Evolutionary conservation across 768 basidiomycete genomes (phyloP).

Genomic region (Galerina sulciceps): DNA sequence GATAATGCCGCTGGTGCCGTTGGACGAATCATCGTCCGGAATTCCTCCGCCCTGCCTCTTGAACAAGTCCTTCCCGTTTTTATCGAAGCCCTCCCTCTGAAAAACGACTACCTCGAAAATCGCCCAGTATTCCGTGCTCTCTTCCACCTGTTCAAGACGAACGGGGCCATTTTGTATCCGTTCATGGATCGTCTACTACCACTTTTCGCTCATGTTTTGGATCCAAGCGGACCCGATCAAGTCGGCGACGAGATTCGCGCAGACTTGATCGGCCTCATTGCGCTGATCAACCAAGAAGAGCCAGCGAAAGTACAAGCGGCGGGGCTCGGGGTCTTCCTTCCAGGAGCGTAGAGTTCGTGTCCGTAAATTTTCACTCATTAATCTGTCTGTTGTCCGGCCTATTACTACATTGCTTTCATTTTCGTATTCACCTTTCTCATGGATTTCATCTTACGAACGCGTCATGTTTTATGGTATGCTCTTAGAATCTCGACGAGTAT

Average conservation of each 20-base stretch:
- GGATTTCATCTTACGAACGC: conserved; percentile 23
- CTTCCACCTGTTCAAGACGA: conserved; percentile 84
- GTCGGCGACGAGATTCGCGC: conserved; percentile 78
- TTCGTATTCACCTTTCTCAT: conserved; percentile 12
- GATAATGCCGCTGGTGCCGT: conserved; percentile 98
- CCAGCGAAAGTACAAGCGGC: conserved; percentile 83
- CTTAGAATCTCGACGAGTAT: conserved; percentile 23
- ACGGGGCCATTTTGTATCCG: conserved; percentile 69
- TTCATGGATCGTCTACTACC: conserved; percentile 80
- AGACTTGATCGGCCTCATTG: conserved; percentile 76
- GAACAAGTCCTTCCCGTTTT: conserved; percentile 90
- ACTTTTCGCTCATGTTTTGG: conserved; percentile 83
- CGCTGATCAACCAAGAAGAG: conserved; percentile 71
- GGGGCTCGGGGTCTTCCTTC: conserved; percentile 64
- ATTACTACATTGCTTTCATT: conserved; percentile 19
- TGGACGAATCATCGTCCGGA: conserved; percentile 83
- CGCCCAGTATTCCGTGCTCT: conserved; percentile 86
- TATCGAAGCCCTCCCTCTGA: conserved; percentile 80
- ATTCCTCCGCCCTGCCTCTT: conserved; percentile 78
- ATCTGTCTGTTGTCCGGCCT: conserved; percentile 9
- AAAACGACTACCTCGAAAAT: conserved; percentile 90
- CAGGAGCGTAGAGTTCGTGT: conserved; percentile 39
- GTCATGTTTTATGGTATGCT: conserved; percentile 25
- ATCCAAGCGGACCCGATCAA: conserved; percentile 75
- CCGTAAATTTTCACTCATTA: conserved; percentile 10